Base-by-base conservation (phyloP, 2,329 filamentous ascomycete genomes). In the Orbilia quercus region DNA sequence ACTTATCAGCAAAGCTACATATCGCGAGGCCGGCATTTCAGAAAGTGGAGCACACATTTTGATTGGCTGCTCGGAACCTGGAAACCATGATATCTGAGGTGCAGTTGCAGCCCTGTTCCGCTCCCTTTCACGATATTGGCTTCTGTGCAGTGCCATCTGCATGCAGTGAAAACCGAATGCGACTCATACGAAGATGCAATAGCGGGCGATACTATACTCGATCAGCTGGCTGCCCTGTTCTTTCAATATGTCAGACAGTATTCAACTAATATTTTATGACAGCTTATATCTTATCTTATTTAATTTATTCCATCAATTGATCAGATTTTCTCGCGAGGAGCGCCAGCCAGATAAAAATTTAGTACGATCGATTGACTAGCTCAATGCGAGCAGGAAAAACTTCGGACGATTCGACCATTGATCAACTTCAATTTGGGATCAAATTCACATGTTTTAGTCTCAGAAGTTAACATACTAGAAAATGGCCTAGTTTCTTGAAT, bases 331-430 rank as follows among this genome's bases (percentile, higher is more conserved):
- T n/a, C n/a, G n/a, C n/a, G n/a, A n/a, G n/a, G n/a, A n/a, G n/a
- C n/a, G n/a, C n/a, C n/a, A n/a, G 28, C 9, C 28, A 9, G 28
- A 31, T 31, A 4, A 31, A 31, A 31, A 31, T 5, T 5, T 31
- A 9, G 4, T 5, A 31, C 28, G 5, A 31, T 31, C 9, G 28
- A 31, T 31, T 9, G 28, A 50, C 20, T 14, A 50, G 11, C 9
- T 31, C 22, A 20, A n/a, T 14, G n/a, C 14, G 12, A n/a, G 20
- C 5, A 11, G 60, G 60, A 65, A 65, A 65, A 65, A 65, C 60
- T 65, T 65, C 60, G 60, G 60, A 65, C 60, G 50, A 34, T 48
- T 57, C 23, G 22, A 12, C 50, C 45, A 53, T 42, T 31, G 28
- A 9, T 31, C 14, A 16, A 42, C 12, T 14, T 40, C 54, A 54